Conservation (phyloP, 345 rosid species). For the Euphorbia lathyris region DNA sequence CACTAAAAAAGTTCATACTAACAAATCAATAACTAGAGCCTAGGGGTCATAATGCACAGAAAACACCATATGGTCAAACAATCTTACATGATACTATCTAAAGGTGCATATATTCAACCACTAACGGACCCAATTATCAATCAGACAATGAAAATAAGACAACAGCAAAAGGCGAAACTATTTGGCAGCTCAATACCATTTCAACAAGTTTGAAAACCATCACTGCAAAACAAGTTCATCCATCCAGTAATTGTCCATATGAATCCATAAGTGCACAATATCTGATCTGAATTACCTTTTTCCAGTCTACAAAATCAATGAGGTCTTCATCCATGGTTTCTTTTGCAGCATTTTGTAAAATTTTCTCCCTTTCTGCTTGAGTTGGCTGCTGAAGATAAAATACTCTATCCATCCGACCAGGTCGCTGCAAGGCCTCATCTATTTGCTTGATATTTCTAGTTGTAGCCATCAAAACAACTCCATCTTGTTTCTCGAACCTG, state of each 20-base stretch:
- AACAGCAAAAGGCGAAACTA: neutral
- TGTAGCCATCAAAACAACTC: conserved; percentile 97
- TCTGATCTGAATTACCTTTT: conserved; percentile 48
- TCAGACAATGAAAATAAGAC: neutral
- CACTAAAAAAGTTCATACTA: neutral
- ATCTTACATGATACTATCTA: neutral
- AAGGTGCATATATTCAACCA: neutral
- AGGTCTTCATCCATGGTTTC: conserved; percentile 85
- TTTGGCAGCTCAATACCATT: neutral
- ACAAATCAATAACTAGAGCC: neutral
- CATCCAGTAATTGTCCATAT: neutral
- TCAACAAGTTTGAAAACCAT: neutral
- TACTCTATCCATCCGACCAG: conserved; percentile 96
- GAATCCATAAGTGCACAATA: neutral
- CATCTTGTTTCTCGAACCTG: conserved; percentile 98
- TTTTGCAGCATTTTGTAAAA: conserved; percentile 66
- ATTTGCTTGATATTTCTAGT: conserved; percentile 85
- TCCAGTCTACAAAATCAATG: conserved; percentile 78
- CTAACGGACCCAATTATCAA: neutral
- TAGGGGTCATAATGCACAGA: neutral
- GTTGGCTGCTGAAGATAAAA: conserved; percentile 91
- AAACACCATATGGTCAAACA: conserved; percentile 10
- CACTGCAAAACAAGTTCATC: neutral
- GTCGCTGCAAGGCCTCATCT: conserved; percentile 86
- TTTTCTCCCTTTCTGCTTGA: conserved; percentile 84